phyloP scores from a whole-genome alignment of 768 basidiomycete genomes.

The Termitomyces sp. region DNA sequence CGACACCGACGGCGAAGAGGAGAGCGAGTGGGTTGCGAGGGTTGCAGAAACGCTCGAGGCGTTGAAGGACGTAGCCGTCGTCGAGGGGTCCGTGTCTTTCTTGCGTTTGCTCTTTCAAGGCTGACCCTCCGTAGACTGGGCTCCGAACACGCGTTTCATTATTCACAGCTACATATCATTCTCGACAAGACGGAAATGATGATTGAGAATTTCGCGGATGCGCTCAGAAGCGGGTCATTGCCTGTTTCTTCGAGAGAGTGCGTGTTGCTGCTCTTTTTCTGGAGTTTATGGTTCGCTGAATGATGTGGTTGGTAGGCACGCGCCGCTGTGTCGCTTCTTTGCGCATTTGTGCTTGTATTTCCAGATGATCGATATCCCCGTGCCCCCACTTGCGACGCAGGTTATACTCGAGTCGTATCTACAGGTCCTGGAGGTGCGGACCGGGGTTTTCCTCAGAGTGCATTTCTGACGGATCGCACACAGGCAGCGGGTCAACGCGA shows the following conservation, averaged over 20 bases:
- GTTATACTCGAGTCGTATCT: slow-evolving; percentile 87
- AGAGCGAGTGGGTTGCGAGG: slow-evolving; percentile 55
- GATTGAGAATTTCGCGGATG: slow-evolving; percentile 64
- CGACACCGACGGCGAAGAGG: slow-evolving; percentile 44
- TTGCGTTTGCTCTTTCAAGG: slow-evolving; percentile 27
- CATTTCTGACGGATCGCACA: too few species aligned
- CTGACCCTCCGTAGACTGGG: slow-evolving; percentile 24
- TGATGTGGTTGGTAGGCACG: slow-evolving; percentile 42
- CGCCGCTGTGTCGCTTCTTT: slow-evolving; percentile 82
- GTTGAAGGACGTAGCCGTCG: slow-evolving; percentile 53
- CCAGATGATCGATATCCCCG: slow-evolving; percentile 71
- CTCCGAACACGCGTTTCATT: slow-evolving; percentile 75
- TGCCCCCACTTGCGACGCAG: slow-evolving; percentile 75
- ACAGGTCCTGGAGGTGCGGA: slow-evolving; percentile 73
- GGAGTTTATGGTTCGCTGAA: not conserved
- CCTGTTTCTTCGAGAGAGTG: slow-evolving; percentile 53
- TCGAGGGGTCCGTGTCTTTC: slow-evolving; percentile 51
- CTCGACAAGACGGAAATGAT: slow-evolving; percentile 65
- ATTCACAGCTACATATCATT: slow-evolving; percentile 79
- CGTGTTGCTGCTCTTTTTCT: slow-evolving; percentile 16
- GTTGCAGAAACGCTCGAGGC: slow-evolving; percentile 54
- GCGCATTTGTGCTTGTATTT: slow-evolving; percentile 90
- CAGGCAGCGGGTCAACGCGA: slow-evolving; percentile 76
- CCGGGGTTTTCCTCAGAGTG: too few species aligned
- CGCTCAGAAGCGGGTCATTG: slow-evolving; percentile 51